phyloP scores from a whole-genome alignment of 495 filamentous ascomycete genomes.

The Tuber indicum region DNA sequence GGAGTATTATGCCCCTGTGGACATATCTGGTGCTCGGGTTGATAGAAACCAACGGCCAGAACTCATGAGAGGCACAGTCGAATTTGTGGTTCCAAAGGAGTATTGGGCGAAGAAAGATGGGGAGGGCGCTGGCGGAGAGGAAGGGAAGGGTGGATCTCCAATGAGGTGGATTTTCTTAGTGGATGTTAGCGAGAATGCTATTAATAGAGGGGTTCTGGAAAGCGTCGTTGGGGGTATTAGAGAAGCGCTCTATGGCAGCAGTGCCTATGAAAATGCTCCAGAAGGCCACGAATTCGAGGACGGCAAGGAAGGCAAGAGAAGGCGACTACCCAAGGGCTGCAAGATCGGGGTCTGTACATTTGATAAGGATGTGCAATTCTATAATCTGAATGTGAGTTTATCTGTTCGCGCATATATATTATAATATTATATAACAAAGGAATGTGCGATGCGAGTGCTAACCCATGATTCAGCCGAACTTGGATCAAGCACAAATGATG shows the following conservation, averaged over 20 bases:
- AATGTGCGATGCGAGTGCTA: slow-evolving; percentile 18
- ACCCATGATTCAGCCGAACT: slow-evolving; percentile 50
- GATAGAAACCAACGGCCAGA: slow-evolving; percentile 88
- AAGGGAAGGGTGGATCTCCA: slow-evolving; percentile 39
- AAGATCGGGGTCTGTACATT: slow-evolving; percentile 94
- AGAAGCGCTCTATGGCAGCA: slow-evolving; percentile 67
- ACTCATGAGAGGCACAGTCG: slow-evolving; percentile 81
- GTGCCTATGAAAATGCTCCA: slow-evolving; percentile 45
- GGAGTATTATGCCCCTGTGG: slow-evolving; percentile 89
- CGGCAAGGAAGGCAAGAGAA: slow-evolving; percentile 52
- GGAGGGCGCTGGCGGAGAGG: slow-evolving; percentile 49
- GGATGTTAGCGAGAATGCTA: slow-evolving; percentile 83
- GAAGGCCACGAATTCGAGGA: slow-evolving; percentile 51
- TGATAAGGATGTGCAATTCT: slow-evolving; percentile 94
- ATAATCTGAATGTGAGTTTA: slow-evolving; percentile 72
- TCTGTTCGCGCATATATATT: background rate
- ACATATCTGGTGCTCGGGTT: slow-evolving; percentile 76
- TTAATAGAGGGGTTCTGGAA: slow-evolving; percentile 82
- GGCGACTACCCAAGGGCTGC: slow-evolving; percentile 65
- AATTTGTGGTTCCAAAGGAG: slow-evolving; percentile 94
- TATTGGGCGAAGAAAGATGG: slow-evolving; percentile 92
- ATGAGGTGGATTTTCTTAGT: slow-evolving; percentile 85
- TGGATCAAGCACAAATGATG: slow-evolving; percentile 94
- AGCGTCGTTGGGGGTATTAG: slow-evolving; percentile 86
- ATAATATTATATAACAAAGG: background rate